A percentile compares a stretch with the other conserved stretches of the same genome.
phyloP scores from a whole-genome alignment of 805 yeast species.

The Kazachstania kunashirensis region DNA sequence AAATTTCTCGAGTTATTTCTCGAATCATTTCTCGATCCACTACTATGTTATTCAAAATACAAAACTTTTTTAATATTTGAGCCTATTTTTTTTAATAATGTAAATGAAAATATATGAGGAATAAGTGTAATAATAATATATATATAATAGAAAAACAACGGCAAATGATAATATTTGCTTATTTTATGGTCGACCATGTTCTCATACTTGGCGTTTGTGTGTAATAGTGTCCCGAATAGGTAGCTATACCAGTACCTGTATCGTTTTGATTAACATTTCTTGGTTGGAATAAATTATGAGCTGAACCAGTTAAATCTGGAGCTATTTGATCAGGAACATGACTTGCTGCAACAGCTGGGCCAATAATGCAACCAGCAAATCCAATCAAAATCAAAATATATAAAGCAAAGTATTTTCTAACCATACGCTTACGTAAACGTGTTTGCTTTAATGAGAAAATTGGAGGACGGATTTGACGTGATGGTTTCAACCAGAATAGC shows the following conservation, averaged over 20 bases:
- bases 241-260: conserved; percentile 47
- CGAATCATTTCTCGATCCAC: too few species aligned
- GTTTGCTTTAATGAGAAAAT: conserved; percentile 94
- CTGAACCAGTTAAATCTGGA: conserved; percentile 31
- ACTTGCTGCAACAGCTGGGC: conserved; percentile 81
- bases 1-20: background rate
- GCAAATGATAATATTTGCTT: background rate
- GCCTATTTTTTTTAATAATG: background rate
- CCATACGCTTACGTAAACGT: conserved; percentile 93
- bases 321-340: conserved; percentile 34
- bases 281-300: conserved; percentile 79
- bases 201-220: conserved; percentile 43
- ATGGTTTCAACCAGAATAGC: conserved; percentile 97
- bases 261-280: conserved; percentile 74
- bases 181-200: conserved; percentile 41
- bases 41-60: too few species aligned
- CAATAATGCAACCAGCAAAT: conserved; percentile 71
- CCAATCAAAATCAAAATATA: conserved; percentile 59
- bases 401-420: conserved; percentile 77
- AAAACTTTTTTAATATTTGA: too few species aligned
- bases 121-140: conserved; percentile 1
- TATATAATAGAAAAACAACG: background rate
- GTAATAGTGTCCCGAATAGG: conserved; percentile 30
- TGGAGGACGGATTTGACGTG: conserved; percentile 94
- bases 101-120: conserved; percentile 1